Conservation (phyloP, 805 yeast species). For the Metschnikowia amazonensis region DNA sequence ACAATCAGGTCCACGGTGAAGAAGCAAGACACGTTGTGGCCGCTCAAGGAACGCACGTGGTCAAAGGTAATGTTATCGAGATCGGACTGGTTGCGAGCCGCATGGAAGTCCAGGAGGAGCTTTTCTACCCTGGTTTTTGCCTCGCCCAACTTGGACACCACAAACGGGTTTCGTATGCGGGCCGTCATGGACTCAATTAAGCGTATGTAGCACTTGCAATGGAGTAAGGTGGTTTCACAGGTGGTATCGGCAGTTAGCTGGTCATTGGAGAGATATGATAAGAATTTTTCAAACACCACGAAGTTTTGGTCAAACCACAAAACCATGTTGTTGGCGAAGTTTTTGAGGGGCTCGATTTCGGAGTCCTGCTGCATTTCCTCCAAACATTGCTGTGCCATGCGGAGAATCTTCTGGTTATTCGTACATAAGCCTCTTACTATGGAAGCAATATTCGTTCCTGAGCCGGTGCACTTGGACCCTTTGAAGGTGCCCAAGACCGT, state of each 20-base stretch:
- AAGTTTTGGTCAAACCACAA: slow-evolving; percentile 37
- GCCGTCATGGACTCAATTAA: slow-evolving; percentile 24
- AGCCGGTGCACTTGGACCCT: slow-evolving; percentile 25
- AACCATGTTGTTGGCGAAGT: slow-evolving; percentile 36
- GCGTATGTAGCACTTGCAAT: slow-evolving; percentile 26
- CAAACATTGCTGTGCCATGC: slow-evolving; percentile 16
- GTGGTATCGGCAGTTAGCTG: slow-evolving; percentile 16
- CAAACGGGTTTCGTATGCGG: slow-evolving; percentile 37
- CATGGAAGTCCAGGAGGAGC: slow-evolving; percentile 18
- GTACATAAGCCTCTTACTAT: slow-evolving; percentile 40
- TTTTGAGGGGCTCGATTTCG: slow-evolving; percentile 27
- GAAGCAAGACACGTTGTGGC: slow-evolving; percentile 33
- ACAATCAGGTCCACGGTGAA: slow-evolving; percentile 36
- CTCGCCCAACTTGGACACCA: slow-evolving; percentile 28
- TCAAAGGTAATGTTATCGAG: slow-evolving; percentile 35
- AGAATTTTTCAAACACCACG: slow-evolving; percentile 33
- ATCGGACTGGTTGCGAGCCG: slow-evolving; percentile 14
- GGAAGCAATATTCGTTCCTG: slow-evolving; percentile 24
- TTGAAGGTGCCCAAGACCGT: slow-evolving; percentile 32
- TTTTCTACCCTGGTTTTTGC: slow-evolving; percentile 15
- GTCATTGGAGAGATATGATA: slow-evolving; percentile 16
- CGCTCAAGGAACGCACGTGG: slow-evolving; percentile 30
- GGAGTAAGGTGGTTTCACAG: slow-evolving; percentile 30
- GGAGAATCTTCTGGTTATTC: slow-evolving; percentile 29
- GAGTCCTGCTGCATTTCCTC: slow-evolving; percentile 12